phyloP scores from a whole-genome alignment of 768 basidiomycete genomes.

The Boletus subparvulus region DNA sequence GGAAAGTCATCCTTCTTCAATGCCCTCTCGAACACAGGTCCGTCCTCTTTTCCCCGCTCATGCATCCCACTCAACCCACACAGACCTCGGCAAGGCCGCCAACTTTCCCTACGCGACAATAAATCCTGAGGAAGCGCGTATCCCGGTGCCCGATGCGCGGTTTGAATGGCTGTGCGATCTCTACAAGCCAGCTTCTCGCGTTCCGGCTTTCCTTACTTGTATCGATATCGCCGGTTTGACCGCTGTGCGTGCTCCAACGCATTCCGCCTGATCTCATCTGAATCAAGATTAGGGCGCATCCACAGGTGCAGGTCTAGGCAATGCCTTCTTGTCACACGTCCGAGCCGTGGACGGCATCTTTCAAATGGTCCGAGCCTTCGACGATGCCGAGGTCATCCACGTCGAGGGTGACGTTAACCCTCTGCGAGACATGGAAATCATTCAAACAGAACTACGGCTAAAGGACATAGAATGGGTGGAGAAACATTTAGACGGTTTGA shows the following conservation, averaged over 20 bases:
- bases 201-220: slow-evolving; percentile 95
- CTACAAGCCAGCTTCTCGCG: slow-evolving; percentile 85
- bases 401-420: slow-evolving; percentile 99
- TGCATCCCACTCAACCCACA: slow-evolving; percentile 6
- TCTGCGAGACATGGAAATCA: slow-evolving; percentile 95
- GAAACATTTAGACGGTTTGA: slow-evolving; percentile 78
- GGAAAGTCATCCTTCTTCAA: slow-evolving; percentile 99
- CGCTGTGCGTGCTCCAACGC: slow-evolving; percentile 55
- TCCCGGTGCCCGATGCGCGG: slow-evolving; percentile 90
- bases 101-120: slow-evolving; percentile 98
- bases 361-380: slow-evolving; percentile 96
- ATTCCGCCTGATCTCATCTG: slow-evolving; percentile 11
- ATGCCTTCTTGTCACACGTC: slow-evolving; percentile 96
- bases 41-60: slow-evolving; percentile 18
- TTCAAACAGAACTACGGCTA: slow-evolving; percentile 87
- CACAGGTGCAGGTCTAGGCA: slow-evolving; percentile 96
- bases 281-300: slow-evolving; percentile 73
- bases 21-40: slow-evolving; percentile 86
- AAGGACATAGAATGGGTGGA: slow-evolving; percentile 99
- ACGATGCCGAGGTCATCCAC: slow-evolving; percentile 98
- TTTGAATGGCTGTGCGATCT: slow-evolving; percentile 92
- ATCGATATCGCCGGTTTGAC: slow-evolving; percentile 99
- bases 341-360: slow-evolving; percentile 99
- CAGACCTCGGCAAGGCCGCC: slow-evolving; percentile 89
- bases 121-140: slow-evolving; percentile 93